phyloP scores from a whole-genome alignment of 2,329 filamentous ascomycete genomes.

The Aspergillus ibericus region DNA sequence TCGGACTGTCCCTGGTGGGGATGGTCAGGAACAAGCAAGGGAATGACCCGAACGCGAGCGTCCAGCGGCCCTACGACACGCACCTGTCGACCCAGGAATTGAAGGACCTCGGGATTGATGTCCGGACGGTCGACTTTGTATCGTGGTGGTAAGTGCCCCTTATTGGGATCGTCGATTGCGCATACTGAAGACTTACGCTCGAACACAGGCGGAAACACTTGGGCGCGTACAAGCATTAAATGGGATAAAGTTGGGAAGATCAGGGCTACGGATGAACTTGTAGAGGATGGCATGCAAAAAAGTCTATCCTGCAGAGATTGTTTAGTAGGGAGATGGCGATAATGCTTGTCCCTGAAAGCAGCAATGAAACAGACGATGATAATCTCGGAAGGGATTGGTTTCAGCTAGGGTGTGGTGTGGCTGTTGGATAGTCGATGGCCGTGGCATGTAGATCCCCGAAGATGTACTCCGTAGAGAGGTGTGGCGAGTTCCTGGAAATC shows the following conservation, averaged over 20 bases:
- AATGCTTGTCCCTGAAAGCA: not conserved
- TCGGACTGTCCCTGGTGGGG: constrained; percentile 68
- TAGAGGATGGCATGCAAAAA: not conserved
- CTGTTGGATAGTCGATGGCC: not conserved
- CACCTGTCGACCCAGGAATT: constrained; percentile 77
- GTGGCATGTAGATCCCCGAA: not conserved
- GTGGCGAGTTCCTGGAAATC: not conserved
- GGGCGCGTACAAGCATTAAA: constrained; percentile 29
- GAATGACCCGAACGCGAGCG: constrained; percentile 68
- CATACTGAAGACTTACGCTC: constrained; percentile 10
- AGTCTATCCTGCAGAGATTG: not conserved
- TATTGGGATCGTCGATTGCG: constrained; percentile 12
- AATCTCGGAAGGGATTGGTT: not conserved
- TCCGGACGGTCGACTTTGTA: constrained; percentile 71
- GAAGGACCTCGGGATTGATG: constrained; percentile 70
- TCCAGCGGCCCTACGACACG: constrained; percentile 82
- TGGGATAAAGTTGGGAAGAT: not conserved
- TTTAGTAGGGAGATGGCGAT: not conserved
- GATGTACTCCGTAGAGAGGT: too few species aligned
- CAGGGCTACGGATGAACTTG: not conserved
- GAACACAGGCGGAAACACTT: constrained; percentile 33
- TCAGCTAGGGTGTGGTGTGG: not conserved
- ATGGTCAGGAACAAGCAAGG: constrained; percentile 68
- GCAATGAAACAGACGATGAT: not conserved
- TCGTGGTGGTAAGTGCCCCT: constrained; percentile 68